Evolutionary conservation across 768 basidiomycete genomes (phyloP).

Genomic region (Agrocybe pediades): DNA sequence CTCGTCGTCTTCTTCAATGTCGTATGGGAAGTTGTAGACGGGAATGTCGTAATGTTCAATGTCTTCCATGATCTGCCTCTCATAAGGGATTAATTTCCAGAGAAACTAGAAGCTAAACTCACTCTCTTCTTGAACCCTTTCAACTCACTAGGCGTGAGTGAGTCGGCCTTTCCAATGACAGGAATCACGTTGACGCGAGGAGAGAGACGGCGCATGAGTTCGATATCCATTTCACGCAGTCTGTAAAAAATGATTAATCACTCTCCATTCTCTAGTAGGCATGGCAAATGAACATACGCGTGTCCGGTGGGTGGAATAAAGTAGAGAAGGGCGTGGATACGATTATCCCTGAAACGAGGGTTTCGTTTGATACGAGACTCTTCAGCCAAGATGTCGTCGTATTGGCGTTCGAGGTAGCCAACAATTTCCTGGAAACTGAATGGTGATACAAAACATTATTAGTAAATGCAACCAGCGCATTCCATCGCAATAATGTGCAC

Average conservation of each 20-base stretch:
- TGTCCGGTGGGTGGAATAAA: conserved; percentile 99
- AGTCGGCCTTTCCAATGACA: conserved; percentile 95
- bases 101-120: conserved; percentile 16
- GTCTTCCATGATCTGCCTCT: conserved; percentile 92
- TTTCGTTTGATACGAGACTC: conserved; percentile 99
- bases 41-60: conserved; percentile 98
- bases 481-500: conserved; percentile 28
- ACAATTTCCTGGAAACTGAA: conserved; percentile 95
- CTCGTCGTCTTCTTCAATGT: conserved; percentile 98
- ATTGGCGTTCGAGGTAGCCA: conserved; percentile 96
- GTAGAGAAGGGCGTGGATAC: conserved; percentile 94
- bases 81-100: conserved; percentile 1
- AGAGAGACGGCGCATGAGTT: conserved; percentile 96
- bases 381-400: conserved; percentile 97
- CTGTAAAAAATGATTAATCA: conserved; percentile 34
- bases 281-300: conserved; percentile 57
- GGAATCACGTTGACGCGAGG: conserved; percentile 99
- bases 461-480: neutral
- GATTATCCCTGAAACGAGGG: conserved; percentile 97
- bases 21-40: conserved; percentile 99
- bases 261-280: neutral
- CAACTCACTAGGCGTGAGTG: conserved; percentile 90
- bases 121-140: conserved; percentile 95
- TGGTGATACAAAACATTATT: neutral
- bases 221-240: conserved; percentile 97